Percentiles rank a stretch among this genome's conserved stretches.
phyloP scores from a whole-genome alignment of 2,329 filamentous ascomycete species.

The Colletotrichum sp. region DNA sequence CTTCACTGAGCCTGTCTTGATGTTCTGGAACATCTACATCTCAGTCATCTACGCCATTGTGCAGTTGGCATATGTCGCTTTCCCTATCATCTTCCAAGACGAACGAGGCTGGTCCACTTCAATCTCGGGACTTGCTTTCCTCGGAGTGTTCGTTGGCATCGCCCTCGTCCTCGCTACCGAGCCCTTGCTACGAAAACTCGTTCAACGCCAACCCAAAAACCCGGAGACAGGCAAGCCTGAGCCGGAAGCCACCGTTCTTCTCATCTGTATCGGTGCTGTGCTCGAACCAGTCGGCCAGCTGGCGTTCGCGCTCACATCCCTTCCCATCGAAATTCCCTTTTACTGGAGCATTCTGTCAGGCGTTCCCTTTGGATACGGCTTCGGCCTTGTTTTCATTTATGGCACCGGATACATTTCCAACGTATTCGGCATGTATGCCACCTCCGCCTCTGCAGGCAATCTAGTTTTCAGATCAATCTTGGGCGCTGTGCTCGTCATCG shows the following conservation, averaged over 20 bases:
- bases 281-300: conserved; percentile 64
- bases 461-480: conserved; percentile 63
- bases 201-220: conserved; percentile 63
- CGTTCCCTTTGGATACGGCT: conserved; percentile 67
- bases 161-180: conserved; percentile 42
- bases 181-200: conserved; percentile 49
- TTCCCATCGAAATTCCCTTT: conserved; percentile 64
- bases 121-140: conserved; percentile 53
- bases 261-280: conserved; percentile 66
- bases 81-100: conserved; percentile 65
- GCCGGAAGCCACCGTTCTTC: conserved; percentile 67
- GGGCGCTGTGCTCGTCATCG: conserved; percentile 65
- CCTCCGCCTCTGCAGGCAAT: conserved; percentile 68
- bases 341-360: conserved; percentile 66
- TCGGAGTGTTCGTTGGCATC: conserved; percentile 23
- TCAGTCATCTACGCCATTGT: conserved; percentile 68
- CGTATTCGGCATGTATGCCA: conserved; percentile 70
- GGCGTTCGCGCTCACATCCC: conserved; percentile 70
- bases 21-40: conserved; percentile 63
- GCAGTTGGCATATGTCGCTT: conserved; percentile 70
- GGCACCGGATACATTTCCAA: conserved; percentile 67
- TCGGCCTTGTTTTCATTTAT: conserved; percentile 70
- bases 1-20: conserved; percentile 62
- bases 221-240: conserved; percentile 62
- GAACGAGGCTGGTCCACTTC: conserved; percentile 63